Evolutionary conservation across 352 stramenopile species (phyloP).

Genomic region (Phytophthora sp.): DNA sequence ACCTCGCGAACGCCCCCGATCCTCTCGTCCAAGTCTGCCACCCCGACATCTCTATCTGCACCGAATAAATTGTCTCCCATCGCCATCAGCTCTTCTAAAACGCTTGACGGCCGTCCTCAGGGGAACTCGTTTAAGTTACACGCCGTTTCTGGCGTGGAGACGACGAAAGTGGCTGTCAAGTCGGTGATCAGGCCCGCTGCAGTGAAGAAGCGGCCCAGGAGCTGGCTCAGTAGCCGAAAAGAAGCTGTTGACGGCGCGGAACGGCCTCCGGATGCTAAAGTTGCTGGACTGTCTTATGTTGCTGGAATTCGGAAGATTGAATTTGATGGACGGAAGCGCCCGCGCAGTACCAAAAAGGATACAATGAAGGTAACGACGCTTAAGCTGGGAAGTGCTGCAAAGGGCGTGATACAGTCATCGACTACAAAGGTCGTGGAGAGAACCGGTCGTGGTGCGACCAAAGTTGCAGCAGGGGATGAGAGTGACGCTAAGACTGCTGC

Average conservation of each 20-base stretch:
- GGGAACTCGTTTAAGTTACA: constrained; percentile 8
- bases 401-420: constrained; percentile 2
- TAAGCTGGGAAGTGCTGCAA: neutral
- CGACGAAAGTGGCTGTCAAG: constrained; percentile 23
- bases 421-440: constrained; percentile 7
- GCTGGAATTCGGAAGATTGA: neutral
- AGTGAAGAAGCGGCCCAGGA: constrained; percentile 8
- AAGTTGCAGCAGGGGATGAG: constrained; percentile 1
- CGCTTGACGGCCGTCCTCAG: neutral
- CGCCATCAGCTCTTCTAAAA: neutral
- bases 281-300: neutral
- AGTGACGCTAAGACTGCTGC: neutral
- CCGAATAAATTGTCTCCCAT: neutral
- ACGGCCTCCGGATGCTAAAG: neutral
- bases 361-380: neutral
- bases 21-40: neutral
- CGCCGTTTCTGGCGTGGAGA: constrained; percentile 11
- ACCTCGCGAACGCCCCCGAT: neutral
- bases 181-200: constrained; percentile 9
- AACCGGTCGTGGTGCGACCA: neutral
- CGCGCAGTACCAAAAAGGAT: neutral
- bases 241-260: neutral
- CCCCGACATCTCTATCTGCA: neutral
- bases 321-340: constrained; percentile 11
- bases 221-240: constrained; percentile 5